phyloP scores from a whole-genome alignment of 768 basidiomycete genomes.

The Epithele typhae region DNA sequence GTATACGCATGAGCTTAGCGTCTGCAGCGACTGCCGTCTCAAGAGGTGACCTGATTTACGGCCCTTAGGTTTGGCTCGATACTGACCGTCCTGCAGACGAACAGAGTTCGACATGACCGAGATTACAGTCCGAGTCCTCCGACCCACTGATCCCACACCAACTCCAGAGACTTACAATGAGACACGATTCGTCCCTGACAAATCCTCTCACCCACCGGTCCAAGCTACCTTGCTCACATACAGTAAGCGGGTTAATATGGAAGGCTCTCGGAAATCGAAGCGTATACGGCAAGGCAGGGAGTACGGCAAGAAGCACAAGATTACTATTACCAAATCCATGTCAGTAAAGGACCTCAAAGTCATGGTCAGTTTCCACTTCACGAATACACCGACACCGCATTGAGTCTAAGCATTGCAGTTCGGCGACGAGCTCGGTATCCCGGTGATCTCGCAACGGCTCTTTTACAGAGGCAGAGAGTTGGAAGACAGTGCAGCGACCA shows the following conservation, averaged over 20 bases:
- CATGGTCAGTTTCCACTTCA: slow-evolving; percentile 43
- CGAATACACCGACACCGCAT: background rate
- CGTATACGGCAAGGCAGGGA: slow-evolving; percentile 60
- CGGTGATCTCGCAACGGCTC: slow-evolving; percentile 73
- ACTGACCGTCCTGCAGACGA: slow-evolving; percentile 34
- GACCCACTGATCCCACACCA: slow-evolving; percentile 27
- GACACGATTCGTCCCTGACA: too few species aligned
- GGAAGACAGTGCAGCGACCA: slow-evolving; percentile 48
- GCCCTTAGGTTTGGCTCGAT: background rate
- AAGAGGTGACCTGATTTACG: slow-evolving; percentile 39
- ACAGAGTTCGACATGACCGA: slow-evolving; percentile 57
- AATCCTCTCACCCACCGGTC: slow-evolving; percentile 7
- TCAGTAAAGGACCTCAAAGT: slow-evolving; percentile 79
- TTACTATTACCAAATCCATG: slow-evolving; percentile 58
- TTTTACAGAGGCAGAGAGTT: slow-evolving; percentile 62
- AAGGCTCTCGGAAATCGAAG: slow-evolving; percentile 50
- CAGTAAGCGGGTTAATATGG: slow-evolving; percentile 35
- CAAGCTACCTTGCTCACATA: slow-evolving; percentile 27
- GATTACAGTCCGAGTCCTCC: slow-evolving; percentile 50
- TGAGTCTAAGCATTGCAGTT: slow-evolving; percentile 37
- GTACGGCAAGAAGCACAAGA: slow-evolving; percentile 42
- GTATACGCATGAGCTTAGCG: slow-evolving; percentile 45
- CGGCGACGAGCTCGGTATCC: slow-evolving; percentile 57
- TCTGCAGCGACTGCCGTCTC: slow-evolving; percentile 59
- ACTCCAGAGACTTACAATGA: slow-evolving; percentile 25